Evolutionary conservation across 176 grass and related monocot species (phyloP).

Genomic region (Ampelocalamus luodianensis): DNA sequence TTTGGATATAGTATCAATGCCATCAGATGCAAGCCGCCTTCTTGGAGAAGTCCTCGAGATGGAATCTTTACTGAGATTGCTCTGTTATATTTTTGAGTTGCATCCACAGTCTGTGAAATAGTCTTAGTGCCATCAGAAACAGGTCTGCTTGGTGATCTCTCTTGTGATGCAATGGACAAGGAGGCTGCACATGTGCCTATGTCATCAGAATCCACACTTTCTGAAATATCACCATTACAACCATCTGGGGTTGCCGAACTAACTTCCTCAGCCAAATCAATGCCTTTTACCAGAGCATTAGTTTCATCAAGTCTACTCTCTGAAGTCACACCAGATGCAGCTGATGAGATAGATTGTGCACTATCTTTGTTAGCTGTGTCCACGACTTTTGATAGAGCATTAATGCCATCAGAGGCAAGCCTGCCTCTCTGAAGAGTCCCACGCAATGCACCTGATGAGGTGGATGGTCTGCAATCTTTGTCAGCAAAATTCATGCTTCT

Average conservation of each 20-base stretch:
- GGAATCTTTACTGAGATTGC: conserved; percentile 48
- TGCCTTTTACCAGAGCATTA: conserved; percentile 35
- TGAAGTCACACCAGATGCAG: conserved; percentile 36
- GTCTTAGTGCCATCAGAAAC: conserved; percentile 33
- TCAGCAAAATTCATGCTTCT: conserved; percentile 37
- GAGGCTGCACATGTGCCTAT: conserved; percentile 32
- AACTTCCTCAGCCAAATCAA: conserved; percentile 35
- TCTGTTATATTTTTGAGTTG: conserved; percentile 33
- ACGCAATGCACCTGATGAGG: conserved; percentile 29
- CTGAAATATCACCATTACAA: conserved; percentile 30
- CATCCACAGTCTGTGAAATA: conserved; percentile 33
- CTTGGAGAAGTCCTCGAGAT: conserved; percentile 61
- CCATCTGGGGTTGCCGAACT: conserved; percentile 18
- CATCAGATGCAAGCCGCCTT: conserved; percentile 52
- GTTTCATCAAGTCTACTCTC: conserved; percentile 38
- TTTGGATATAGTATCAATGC: conserved; percentile 48
- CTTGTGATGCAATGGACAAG: conserved; percentile 40
- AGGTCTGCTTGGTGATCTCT: conserved; percentile 30
- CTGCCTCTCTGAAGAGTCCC: conserved; percentile 11
- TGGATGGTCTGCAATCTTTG: conserved; percentile 31
- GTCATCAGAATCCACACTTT: conserved; percentile 42
- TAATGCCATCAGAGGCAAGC: conserved; percentile 13
- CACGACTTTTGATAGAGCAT: conserved; percentile 16
- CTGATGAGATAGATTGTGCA: conserved; percentile 15
- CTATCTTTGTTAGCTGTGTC: conserved; percentile 27